phyloP scores from a whole-genome alignment of 2,329 filamentous ascomycete genomes.

The Pyrenophora graminea region DNA sequence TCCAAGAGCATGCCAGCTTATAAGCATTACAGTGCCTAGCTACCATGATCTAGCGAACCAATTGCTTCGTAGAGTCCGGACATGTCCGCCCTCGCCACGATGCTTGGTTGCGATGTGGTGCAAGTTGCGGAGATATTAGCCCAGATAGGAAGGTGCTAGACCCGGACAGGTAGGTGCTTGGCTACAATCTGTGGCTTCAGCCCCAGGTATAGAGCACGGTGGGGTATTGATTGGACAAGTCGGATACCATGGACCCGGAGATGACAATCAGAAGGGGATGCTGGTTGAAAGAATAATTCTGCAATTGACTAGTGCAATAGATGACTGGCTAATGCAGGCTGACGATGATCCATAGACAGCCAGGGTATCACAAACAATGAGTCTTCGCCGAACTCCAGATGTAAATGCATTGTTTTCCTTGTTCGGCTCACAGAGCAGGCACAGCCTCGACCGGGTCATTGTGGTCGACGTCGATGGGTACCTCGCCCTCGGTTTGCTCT shows the following conservation, averaged over 20 bases:
- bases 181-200: background rate
- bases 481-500: slow-evolving; percentile 20
- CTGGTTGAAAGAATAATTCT: background rate
- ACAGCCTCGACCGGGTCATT: slow-evolving; percentile 15
- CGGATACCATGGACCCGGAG: background rate
- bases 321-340: background rate
- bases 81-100: slow-evolving; percentile 36
- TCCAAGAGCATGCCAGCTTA: background rate
- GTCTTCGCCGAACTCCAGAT: slow-evolving; percentile 28
- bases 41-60: slow-evolving; percentile 4
- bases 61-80: slow-evolving; percentile 27
- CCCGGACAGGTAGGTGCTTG: slow-evolving; percentile 6
- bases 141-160: slow-evolving; percentile 30
- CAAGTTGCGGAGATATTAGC: slow-evolving; percentile 25
- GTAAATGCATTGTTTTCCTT: background rate
- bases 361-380: slow-evolving; percentile 36
- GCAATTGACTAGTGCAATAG: background rate
- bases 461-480: slow-evolving; percentile 6
- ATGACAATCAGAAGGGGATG: background rate
- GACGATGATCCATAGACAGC: slow-evolving; percentile 8
- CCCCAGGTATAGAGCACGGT: slow-evolving; percentile 6
- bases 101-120: slow-evolving; percentile 12
- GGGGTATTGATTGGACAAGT: slow-evolving; percentile 2
- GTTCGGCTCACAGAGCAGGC: slow-evolving; percentile 17
- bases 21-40: slow-evolving; percentile 1